Percentiles rank a stretch among this genome's conserved stretches.
Evolutionary conservation across 2,329 filamentous ascomycete genomes (phyloP).

Genomic region (Ophiostoma pallidulum): DNA sequence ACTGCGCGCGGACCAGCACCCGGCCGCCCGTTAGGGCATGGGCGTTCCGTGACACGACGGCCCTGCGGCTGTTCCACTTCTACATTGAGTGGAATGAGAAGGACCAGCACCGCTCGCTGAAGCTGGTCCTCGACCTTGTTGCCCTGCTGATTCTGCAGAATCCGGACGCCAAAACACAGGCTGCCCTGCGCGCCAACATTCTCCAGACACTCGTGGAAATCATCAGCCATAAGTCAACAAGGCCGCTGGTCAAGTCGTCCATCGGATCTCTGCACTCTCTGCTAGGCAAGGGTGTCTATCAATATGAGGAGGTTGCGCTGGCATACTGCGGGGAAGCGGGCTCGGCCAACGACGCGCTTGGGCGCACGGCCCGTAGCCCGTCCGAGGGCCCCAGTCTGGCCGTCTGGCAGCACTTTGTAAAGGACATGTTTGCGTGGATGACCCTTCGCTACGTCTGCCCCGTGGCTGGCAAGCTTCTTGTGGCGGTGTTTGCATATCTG

Average conservation of each 20-base stretch:
- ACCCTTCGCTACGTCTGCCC: constrained; percentile 47
- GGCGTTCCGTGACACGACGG: constrained; percentile 42
- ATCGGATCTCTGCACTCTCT: constrained; percentile 59
- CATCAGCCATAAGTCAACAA: constrained; percentile 50
- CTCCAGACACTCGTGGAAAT: constrained; percentile 47
- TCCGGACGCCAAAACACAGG: constrained; percentile 30
- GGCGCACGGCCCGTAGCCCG: too few species aligned
- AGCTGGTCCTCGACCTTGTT: constrained; percentile 50
- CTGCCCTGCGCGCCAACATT: constrained; percentile 34
- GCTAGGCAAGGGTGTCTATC: constrained; percentile 49
- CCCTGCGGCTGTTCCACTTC: constrained; percentile 46
- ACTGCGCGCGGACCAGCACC: constrained; percentile 41
- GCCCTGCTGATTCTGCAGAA: constrained; percentile 42
- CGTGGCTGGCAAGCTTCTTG: constrained; percentile 51
- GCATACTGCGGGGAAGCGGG: constrained; percentile 31
- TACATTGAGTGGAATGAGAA: constrained; percentile 60
- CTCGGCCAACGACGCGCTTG: constrained; percentile 10
- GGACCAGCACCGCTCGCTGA: constrained; percentile 55
- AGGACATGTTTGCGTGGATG: constrained; percentile 40
- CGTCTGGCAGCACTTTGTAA: constrained; percentile 24
- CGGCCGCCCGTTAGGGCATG: constrained; percentile 31
- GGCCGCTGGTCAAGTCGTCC: constrained; percentile 58
- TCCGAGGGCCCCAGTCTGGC: constrained; percentile 17
- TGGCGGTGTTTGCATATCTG: constrained; percentile 44
- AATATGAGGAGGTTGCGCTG: constrained; percentile 34